Conservation (phyloP, 352 stramenopile species). For the Phytophthora podocarpi region DNA sequence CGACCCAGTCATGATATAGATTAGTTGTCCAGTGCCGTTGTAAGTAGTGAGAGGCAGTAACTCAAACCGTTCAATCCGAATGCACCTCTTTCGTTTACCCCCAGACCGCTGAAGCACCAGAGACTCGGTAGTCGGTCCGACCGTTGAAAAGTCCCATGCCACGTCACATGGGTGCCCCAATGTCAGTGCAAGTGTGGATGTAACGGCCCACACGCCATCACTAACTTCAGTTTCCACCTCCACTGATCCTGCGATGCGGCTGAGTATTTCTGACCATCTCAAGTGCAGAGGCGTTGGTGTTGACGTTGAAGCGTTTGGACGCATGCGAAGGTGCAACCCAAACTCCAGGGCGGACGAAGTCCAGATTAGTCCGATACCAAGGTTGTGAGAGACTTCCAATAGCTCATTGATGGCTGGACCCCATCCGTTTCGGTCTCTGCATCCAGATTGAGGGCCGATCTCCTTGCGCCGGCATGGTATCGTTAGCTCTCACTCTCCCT, state of each 20-base stretch:
- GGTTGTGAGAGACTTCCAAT: slow-evolving; percentile 17
- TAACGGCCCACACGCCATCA: slow-evolving; percentile 8
- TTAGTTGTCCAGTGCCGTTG: slow-evolving; percentile 7
- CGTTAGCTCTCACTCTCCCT: slow-evolving; percentile 21
- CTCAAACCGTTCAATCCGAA: background rate
- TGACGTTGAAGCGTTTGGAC: slow-evolving; percentile 3
- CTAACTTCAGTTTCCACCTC: no score
- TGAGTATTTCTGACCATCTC: slow-evolving; percentile 6
- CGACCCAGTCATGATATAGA: background rate
- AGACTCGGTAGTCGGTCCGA: slow-evolving; percentile 1
- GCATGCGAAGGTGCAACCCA: slow-evolving; percentile 22
- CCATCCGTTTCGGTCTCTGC: slow-evolving; percentile 18
- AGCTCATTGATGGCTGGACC: slow-evolving; percentile 14
- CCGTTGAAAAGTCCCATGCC: slow-evolving; percentile 16
- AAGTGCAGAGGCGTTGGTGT: slow-evolving; percentile 20
- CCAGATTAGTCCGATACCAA: slow-evolving; percentile 13
- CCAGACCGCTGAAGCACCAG: slow-evolving; percentile 5
- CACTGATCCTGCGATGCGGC: background rate
- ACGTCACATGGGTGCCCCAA: slow-evolving; percentile 24
- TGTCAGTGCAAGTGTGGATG: background rate
- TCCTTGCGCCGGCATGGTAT: background rate
- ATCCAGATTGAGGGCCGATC: background rate
- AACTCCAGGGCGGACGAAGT: slow-evolving; percentile 11
- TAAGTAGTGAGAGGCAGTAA: slow-evolving; percentile 12
- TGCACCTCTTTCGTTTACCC: slow-evolving; percentile 6